phyloP scores from a whole-genome alignment of 2,329 filamentous ascomycete species.

The Akanthomyces uredinophilus region DNA sequence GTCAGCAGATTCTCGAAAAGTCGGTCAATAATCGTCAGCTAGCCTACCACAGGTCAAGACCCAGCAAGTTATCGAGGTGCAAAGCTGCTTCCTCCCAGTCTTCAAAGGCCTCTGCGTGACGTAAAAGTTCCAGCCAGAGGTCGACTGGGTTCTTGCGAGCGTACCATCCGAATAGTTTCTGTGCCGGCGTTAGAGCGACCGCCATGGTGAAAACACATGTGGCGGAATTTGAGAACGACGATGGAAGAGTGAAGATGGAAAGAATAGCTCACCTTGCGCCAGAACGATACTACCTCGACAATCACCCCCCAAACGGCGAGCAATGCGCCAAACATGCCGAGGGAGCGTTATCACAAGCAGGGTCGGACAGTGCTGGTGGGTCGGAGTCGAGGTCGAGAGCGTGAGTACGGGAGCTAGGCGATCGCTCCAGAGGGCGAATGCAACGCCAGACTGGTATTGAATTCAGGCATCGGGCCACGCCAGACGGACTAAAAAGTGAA shows the following conservation, averaged over 20 bases:
- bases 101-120: conserved; percentile 65
- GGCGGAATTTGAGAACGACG: conserved; percentile 17
- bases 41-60: conserved; percentile 70
- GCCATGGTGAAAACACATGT: conserved; percentile 13
- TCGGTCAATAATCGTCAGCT: background rate
- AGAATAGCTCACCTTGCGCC: conserved; percentile 49
- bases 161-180: conserved; percentile 68
- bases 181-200: conserved; percentile 24
- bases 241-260: conserved; percentile 9
- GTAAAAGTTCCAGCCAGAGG: conserved; percentile 60
- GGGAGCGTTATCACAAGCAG: conserved; percentile 27
- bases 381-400: background rate
- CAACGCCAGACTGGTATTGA: conserved; percentile 2
- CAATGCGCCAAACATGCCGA: conserved; percentile 39
- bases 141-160: conserved; percentile 58
- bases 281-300: conserved; percentile 57
- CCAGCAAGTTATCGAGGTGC: conserved; percentile 75
- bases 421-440: conserved; percentile 5
- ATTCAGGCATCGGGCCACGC: conserved; percentile 10
- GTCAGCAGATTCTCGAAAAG: conserved; percentile 7
- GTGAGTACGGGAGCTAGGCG: conserved; percentile 3
- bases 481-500: background rate
- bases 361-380: conserved; percentile 17
- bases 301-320: conserved; percentile 53
- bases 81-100: conserved; percentile 84